Percentiles rank a stretch among this genome's conserved stretches.
Evolutionary conservation across 352 stramenopile species (phyloP).

Genomic region (Pythium sukuiense): DNA sequence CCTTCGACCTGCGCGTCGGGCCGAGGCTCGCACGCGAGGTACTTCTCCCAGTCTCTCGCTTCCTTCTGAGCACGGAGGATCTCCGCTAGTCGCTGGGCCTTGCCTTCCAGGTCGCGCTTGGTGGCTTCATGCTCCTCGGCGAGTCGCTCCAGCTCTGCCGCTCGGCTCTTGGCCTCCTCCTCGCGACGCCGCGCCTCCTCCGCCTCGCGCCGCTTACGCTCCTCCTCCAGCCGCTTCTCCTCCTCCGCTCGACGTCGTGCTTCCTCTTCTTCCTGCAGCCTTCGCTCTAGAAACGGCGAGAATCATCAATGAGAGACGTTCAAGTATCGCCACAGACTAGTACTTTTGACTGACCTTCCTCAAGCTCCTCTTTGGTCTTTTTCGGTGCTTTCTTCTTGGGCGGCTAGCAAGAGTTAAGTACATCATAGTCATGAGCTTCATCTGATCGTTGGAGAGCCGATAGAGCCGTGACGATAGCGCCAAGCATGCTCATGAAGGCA

Average conservation of each 20-base stretch:
- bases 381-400: constrained; percentile 85
- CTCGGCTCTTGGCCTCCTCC: constrained; percentile 61
- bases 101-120: constrained; percentile 56
- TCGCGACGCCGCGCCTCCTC: constrained; percentile 61
- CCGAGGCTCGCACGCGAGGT: constrained; percentile 66
- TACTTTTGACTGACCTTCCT: constrained; percentile 41
- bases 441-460: neutral
- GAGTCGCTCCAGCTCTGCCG: constrained; percentile 65
- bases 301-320: neutral
- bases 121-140: constrained; percentile 49
- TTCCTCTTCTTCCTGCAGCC: constrained; percentile 76
- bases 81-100: constrained; percentile 54
- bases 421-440: neutral
- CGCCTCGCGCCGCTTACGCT: constrained; percentile 53
- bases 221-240: constrained; percentile 71
- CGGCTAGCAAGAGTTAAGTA: constrained; percentile 29
- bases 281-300: constrained; percentile 36
- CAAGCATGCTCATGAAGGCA: neutral
- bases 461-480: neutral
- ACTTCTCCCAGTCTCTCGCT: constrained; percentile 65
- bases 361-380: constrained; percentile 81
- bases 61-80: constrained; percentile 67
- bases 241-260: constrained; percentile 57
- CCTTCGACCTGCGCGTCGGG: constrained; percentile 67
- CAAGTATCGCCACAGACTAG: neutral